phyloP scores from a whole-genome alignment of 257 asterid species.

The Solanum neorickii region DNA sequence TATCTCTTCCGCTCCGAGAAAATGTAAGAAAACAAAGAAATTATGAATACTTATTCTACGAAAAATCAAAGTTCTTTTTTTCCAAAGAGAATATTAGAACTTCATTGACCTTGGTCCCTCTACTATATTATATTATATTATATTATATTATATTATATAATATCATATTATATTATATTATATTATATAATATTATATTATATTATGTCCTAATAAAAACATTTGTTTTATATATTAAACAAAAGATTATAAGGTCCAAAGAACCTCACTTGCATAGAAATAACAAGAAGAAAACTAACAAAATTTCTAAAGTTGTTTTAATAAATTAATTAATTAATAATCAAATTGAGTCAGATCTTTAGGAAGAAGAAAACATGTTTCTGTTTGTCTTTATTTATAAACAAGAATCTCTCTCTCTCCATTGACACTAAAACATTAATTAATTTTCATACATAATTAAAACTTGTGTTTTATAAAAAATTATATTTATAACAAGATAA shows the following conservation, averaged over 20 bases:
- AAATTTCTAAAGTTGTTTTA: constrained; percentile 32
- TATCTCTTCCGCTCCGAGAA: neutral
- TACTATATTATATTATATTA: neutral
- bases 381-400: constrained; percentile 66
- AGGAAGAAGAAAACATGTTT: constrained; percentile 48
- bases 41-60: neutral
- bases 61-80: constrained; percentile 19
- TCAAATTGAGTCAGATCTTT: constrained; percentile 59
- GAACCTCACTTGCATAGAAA: constrained; percentile 31
- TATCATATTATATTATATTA: neutral
- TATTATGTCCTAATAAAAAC: neutral
- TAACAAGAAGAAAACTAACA: constrained; percentile 66
- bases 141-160: too few species aligned
- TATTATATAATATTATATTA: neutral
- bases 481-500: constrained; percentile 20
- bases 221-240: neutral
- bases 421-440: constrained; percentile 38
- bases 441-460: constrained; percentile 36
- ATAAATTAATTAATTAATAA: constrained; percentile 8
- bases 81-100: constrained; percentile 18
- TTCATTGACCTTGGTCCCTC: constrained; percentile 68
- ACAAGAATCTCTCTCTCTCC: constrained; percentile 47
- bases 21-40: neutral
- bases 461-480: constrained; percentile 16
- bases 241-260: constrained; percentile 13